Evolutionary conservation across 1,284 basidiomycete species (phyloP), one percentile per base, ranked within the genome.

Genomic region (Wolfiporia cocos): DNA sequence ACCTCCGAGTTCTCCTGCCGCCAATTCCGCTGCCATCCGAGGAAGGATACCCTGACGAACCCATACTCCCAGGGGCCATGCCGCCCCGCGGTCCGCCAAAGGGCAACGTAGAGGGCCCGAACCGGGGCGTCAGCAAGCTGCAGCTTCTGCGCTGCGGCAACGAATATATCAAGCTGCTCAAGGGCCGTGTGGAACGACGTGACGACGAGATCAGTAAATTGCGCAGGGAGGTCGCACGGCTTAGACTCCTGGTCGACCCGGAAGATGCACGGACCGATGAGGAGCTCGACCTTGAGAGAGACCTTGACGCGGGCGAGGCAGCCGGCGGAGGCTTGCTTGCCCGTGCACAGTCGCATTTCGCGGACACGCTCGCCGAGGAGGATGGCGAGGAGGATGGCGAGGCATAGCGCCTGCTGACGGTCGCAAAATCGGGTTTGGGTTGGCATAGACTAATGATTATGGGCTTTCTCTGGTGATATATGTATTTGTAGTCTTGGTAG

Each of bases 81-180:
- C 91, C 91, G 0, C 91, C 91, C 0, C 74, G 91, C 5, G 82
- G 92, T 0, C 83, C 92, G 10, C 89, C 90, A 3, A 88, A 92
- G 50, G 85, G 85, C 0, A 87, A 86, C 9, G 78, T 77, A 7
- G 87, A 89, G 47, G 92, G 92, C 29, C 92, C 92, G 20, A 96
- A 96, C 64, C 85, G 93, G 54, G 86, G 87, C n/a, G 91, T 98
- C 34, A 90, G 86, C 67, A 98, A 98, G 69, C 74, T 98, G 45
- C 93, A 96, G 56, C 69, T 99, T 24, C 64, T 99, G 65, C 65
- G 71, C 46, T 84, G 79, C 72, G 69, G 67, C 47, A 67, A 66
- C 47, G 82, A 83, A 51, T 82, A 75, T 51, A 61, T 84, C 46
- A 80, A 78, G 73, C 54, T 76, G 6, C 63, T 75, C 18, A 77